Percentiles rank a stretch among this genome's conserved stretches.
Conservation (phyloP, 345 rosid species). For the Eucalyptus tenuipes region DNA sequence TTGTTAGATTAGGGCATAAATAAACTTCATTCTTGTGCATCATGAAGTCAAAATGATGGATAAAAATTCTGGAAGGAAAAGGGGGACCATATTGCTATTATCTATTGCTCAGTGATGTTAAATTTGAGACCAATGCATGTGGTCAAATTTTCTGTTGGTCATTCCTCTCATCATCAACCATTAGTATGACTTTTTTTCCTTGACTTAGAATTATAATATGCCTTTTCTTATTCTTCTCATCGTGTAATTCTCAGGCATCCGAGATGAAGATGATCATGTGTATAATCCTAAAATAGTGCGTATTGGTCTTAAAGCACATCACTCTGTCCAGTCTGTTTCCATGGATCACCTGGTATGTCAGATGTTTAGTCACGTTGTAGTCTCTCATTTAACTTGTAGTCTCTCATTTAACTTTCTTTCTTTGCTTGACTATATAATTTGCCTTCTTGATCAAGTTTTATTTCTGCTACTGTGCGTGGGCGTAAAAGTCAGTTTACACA, state of each 20-base stretch:
- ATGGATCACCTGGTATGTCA: constrained; percentile 83
- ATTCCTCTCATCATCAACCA: not conserved
- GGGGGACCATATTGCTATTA: not conserved
- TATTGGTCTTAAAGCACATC: constrained; percentile 93
- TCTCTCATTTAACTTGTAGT: not conserved
- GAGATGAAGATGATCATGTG: constrained; percentile 56
- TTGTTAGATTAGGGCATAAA: not conserved
- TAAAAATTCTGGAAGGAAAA: not conserved
- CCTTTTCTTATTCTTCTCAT: not conserved
- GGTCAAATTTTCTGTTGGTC: not conserved
- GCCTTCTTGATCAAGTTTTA: not conserved
- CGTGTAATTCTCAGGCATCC: constrained; percentile 41
- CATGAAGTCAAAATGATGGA: not conserved
- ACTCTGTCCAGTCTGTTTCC: constrained; percentile 68
- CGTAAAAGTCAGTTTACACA: not conserved
- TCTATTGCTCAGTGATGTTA: not conserved
- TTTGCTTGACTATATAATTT: not conserved
- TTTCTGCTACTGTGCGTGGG: not conserved
- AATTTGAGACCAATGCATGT: not conserved
- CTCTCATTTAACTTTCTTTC: not conserved
- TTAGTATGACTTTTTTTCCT: not conserved
- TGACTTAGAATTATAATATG: not conserved
- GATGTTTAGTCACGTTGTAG: not conserved
- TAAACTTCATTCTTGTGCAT: not conserved
- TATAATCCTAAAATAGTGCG: constrained; percentile 87